phyloP scores from a whole-genome alignment of 352 stramenopile genomes.

The Globisporangium barbulae region DNA sequence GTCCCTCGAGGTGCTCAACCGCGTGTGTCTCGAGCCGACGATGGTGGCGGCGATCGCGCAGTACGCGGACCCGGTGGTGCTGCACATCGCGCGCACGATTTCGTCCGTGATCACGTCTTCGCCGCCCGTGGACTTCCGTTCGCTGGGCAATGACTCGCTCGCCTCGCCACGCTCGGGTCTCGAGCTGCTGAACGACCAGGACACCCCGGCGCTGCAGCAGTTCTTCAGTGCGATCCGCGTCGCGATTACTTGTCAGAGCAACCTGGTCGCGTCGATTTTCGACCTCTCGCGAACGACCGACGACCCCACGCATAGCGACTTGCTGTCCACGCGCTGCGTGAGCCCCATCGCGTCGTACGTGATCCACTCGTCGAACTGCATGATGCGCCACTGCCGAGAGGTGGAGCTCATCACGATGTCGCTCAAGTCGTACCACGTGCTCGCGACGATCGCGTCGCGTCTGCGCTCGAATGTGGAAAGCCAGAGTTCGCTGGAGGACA shows the following conservation, averaged over 20 bases:
- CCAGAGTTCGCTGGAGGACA: conserved; percentile 29
- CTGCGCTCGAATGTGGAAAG: conserved; percentile 53
- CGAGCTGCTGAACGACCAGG: conserved; percentile 81
- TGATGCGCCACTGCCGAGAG: conserved; percentile 79
- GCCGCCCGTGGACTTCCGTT: conserved; percentile 63
- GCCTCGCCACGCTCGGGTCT: conserved; percentile 56
- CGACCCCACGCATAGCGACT: conserved; percentile 40
- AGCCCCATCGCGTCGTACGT: conserved; percentile 62
- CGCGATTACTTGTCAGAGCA: conserved; percentile 67
- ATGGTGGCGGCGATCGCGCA: conserved; percentile 72
- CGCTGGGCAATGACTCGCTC: conserved; percentile 34
- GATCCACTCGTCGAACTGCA: conserved; percentile 67
- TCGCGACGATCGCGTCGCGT: conserved; percentile 71
- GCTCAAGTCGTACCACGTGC: conserved; percentile 81
- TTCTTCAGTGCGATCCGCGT: conserved; percentile 83
- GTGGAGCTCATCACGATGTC: conserved; percentile 80
- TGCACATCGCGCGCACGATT: conserved; percentile 57
- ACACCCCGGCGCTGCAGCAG: conserved; percentile 66
- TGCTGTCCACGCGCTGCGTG: conserved; percentile 57
- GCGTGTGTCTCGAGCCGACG: conserved; percentile 55
- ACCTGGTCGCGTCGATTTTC: conserved; percentile 71
- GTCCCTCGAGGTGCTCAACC: conserved; percentile 79
- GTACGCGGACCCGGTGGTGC: conserved; percentile 51
- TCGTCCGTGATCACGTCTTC: conserved; percentile 82
- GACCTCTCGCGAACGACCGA: conserved; percentile 57